phyloP scores from a whole-genome alignment of 2,329 filamentous ascomycete genomes.

The Xylariaceae sp. region DNA sequence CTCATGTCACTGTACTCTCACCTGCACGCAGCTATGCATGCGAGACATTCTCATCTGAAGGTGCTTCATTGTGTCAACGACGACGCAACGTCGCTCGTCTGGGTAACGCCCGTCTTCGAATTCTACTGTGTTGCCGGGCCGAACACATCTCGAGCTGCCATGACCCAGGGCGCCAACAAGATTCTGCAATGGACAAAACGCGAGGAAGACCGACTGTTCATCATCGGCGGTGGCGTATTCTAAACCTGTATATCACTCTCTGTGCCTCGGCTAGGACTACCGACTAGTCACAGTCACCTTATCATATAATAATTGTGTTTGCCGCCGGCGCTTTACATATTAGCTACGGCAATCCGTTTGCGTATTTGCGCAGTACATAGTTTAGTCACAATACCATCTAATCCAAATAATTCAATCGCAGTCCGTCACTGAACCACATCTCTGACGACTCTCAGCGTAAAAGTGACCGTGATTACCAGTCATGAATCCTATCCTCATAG shows the following conservation, averaged over 20 bases:
- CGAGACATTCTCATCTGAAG: slow-evolving; percentile 77
- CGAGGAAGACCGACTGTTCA: slow-evolving; percentile 92
- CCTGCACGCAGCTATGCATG: slow-evolving; percentile 79
- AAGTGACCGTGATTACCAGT: too few species aligned
- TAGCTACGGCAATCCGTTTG: too few species aligned
- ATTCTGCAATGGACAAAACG: slow-evolving; percentile 86
- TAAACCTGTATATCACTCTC: slow-evolving; percentile 27
- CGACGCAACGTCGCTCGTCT: slow-evolving; percentile 77
- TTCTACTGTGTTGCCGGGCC: slow-evolving; percentile 91
- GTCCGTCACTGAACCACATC: too few species aligned
- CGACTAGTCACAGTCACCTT: too few species aligned
- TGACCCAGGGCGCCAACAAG: slow-evolving; percentile 82
- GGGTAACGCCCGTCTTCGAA: slow-evolving; percentile 88
- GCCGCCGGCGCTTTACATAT: neutral
- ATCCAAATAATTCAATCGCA: too few species aligned
- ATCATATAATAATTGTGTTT: too few species aligned
- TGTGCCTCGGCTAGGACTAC: neutral
- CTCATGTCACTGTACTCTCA: slow-evolving; percentile 81
- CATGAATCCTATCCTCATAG: too few species aligned
- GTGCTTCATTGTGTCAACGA: slow-evolving; percentile 73
- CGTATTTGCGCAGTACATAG: too few species aligned
- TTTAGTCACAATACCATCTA: too few species aligned
- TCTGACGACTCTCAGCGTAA: too few species aligned
- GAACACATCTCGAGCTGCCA: slow-evolving; percentile 54
- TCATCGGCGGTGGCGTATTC: slow-evolving; percentile 93